A percentile compares a stretch with the other conserved stretches of the same genome.
Conservation (phyloP, 2,329 filamentous ascomycete genomes). For the Lasiodiplodia hormozganensis region DNA sequence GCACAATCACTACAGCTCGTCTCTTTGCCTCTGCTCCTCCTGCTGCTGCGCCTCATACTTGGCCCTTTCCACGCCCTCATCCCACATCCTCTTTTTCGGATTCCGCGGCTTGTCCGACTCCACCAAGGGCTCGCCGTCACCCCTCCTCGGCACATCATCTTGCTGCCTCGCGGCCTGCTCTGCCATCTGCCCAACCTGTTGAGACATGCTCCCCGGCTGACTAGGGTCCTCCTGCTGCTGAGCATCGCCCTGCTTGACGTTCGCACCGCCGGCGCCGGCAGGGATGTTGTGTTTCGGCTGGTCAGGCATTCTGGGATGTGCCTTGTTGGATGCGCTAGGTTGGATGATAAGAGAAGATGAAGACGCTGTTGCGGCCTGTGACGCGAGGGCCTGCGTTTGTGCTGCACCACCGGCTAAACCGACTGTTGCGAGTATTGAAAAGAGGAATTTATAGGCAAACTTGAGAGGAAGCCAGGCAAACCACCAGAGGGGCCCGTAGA, state of each 20-base stretch:
- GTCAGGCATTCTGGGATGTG: slow-evolving; percentile 41
- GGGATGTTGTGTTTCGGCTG: slow-evolving; percentile 44
- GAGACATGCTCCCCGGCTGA: slow-evolving; percentile 44
- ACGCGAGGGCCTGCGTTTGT: not conserved
- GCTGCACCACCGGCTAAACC: slow-evolving; percentile 43
- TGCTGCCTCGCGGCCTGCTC: slow-evolving; percentile 35
- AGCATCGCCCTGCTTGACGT: slow-evolving; percentile 44
- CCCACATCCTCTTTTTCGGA: slow-evolving; percentile 69
- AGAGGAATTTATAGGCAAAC: slow-evolving; percentile 64
- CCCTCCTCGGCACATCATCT: slow-evolving; percentile 44
- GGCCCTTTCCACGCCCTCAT: slow-evolving; percentile 52
- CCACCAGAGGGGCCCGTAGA: slow-evolving; percentile 94
- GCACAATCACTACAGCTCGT: slow-evolving; percentile 37
- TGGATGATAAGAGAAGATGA: slow-evolving; percentile 51
- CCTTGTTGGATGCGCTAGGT: slow-evolving; percentile 49
- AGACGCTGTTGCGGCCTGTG: slow-evolving; percentile 30
- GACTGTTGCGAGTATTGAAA: slow-evolving; percentile 63
- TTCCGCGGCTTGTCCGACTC: slow-evolving; percentile 54
- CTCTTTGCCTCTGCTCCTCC: slow-evolving; percentile 34
- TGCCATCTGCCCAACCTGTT: slow-evolving; percentile 53
- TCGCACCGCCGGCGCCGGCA: slow-evolving; percentile 59
- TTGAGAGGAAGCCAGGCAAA: slow-evolving; percentile 83
- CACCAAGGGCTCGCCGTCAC: slow-evolving; percentile 55
- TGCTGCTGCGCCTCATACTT: slow-evolving; percentile 40
- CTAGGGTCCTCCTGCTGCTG: slow-evolving; percentile 42